Conservation (phyloP, 2,329 filamentous ascomycete genomes). For the Alternaria viburni region DNA sequence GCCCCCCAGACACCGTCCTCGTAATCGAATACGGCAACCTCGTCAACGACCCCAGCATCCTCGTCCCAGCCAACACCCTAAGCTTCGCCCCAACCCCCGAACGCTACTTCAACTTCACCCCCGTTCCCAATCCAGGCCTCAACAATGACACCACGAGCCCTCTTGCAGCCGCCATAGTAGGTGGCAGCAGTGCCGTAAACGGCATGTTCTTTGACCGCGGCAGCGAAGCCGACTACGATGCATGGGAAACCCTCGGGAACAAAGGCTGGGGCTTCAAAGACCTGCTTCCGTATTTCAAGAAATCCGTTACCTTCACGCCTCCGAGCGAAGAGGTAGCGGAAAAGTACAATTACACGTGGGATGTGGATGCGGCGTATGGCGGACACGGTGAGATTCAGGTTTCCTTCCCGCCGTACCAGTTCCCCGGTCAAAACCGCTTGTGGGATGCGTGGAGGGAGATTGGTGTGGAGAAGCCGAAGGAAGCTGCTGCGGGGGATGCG, state of each 20-base stretch:
- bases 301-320: conserved; percentile 15
- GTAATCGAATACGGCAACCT: conserved; percentile 20
- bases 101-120: conserved; percentile 19
- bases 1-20: conserved; percentile 12
- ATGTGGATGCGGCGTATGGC: background rate
- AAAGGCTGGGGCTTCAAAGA: conserved; percentile 43
- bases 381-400: background rate
- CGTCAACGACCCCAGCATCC: conserved; percentile 6
- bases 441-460: conserved; percentile 13
- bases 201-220: conserved; percentile 43
- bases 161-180: conserved; percentile 29
- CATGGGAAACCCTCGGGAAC: conserved; percentile 64
- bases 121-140: conserved; percentile 11
- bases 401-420: conserved; percentile 7
- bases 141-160: conserved; percentile 15
- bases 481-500: conserved; percentile 11
- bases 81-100: background rate
- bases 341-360: background rate
- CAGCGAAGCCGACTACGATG: conserved; percentile 49
- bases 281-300: conserved; percentile 28
- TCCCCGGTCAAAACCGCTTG: conserved; percentile 8
- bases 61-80: conserved; percentile 10
- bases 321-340: background rate
- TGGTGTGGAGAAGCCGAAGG: conserved; percentile 15
- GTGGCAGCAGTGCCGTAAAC: conserved; percentile 42